Evolutionary conservation across 2,329 filamentous ascomycete species (phyloP).

Genomic region (Ophiosphaerella narmari): DNA sequence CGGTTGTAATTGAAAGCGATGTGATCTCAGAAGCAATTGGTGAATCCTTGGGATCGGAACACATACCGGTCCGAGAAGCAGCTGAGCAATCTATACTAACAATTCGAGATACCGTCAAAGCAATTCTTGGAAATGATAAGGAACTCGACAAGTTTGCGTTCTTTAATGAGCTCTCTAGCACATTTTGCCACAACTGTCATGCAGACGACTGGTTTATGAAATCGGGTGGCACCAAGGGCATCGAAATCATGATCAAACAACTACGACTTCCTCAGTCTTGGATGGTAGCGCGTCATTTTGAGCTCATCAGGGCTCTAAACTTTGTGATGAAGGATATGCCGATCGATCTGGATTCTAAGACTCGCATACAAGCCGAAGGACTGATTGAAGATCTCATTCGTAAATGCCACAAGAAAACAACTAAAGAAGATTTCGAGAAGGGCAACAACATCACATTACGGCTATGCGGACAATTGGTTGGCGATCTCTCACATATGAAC

Average conservation of each 20-base stretch:
- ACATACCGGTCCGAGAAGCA: constrained; percentile 76
- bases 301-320: constrained; percentile 88
- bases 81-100: constrained; percentile 78
- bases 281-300: constrained; percentile 79
- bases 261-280: constrained; percentile 83
- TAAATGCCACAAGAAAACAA: constrained; percentile 76
- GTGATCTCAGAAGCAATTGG: constrained; percentile 87
- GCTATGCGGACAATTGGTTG: constrained; percentile 83
- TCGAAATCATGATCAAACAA: constrained; percentile 83
- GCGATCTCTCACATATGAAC: constrained; percentile 93
- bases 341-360: constrained; percentile 87
- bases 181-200: constrained; percentile 93
- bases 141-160: constrained; percentile 78
- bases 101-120: constrained; percentile 74
- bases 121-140: constrained; percentile 76
- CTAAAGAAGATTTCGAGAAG: constrained; percentile 77
- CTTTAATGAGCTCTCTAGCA: constrained; percentile 79
- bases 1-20: constrained; percentile 82
- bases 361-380: constrained; percentile 78
- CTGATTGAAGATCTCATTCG: constrained; percentile 80
- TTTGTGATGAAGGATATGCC: constrained; percentile 99
- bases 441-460: constrained; percentile 70
- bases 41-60: constrained; percentile 86
- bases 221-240: constrained; percentile 86
- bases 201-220: constrained; percentile 99